Percentiles rank a stretch among this genome's conserved stretches.
Conservation (phyloP, 768 basidiomycete genomes). For the Psilocybe subaeruginosa region DNA sequence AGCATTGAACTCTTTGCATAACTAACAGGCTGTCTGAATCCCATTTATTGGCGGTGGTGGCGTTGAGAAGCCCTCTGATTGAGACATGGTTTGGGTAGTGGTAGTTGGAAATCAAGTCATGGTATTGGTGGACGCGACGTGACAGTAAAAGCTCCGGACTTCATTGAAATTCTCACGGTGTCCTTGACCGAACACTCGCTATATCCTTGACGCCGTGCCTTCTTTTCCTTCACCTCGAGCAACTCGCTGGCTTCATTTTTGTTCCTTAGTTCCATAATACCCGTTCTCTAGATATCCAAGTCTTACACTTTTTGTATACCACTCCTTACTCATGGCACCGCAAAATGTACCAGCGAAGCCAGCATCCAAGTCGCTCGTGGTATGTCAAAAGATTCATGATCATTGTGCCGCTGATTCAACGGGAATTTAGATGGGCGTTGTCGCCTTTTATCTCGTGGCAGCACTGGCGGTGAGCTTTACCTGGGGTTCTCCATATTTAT, state of each 20-base stretch:
- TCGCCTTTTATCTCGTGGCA: conserved; percentile 87
- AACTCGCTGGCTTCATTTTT: neutral
- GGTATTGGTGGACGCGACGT: conserved; percentile 9
- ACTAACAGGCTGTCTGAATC: conserved; percentile 27
- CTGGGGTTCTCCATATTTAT: neutral
- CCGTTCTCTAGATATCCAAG: conserved; percentile 3
- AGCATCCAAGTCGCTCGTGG: conserved; percentile 49
- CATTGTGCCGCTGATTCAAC: neutral
- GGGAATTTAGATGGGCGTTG: conserved; percentile 64
- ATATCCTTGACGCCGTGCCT: neutral
- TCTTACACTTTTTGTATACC: conserved; percentile 5
- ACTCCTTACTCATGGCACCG: conserved; percentile 14
- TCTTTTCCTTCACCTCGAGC: neutral
- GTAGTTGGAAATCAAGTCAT: conserved; percentile 1
- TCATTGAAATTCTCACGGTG: conserved; percentile 1
- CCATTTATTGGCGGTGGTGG: conserved; percentile 19
- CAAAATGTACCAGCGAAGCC: conserved; percentile 24
- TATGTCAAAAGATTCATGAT: conserved; percentile 28
- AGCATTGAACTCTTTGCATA: neutral
- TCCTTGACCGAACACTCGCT: neutral
- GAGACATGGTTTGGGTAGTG: conserved; percentile 20
- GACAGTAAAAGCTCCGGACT: neutral
- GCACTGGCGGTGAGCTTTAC: conserved; percentile 72
- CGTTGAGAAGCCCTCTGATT: conserved; percentile 10
- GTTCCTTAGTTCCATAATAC: conserved; percentile 3